These are phyloP conservation scores for Podospora pseudoanserina DNA, from an alignment of 495 filamentous ascomycete species.

Conservation along the genomic window DNA sequence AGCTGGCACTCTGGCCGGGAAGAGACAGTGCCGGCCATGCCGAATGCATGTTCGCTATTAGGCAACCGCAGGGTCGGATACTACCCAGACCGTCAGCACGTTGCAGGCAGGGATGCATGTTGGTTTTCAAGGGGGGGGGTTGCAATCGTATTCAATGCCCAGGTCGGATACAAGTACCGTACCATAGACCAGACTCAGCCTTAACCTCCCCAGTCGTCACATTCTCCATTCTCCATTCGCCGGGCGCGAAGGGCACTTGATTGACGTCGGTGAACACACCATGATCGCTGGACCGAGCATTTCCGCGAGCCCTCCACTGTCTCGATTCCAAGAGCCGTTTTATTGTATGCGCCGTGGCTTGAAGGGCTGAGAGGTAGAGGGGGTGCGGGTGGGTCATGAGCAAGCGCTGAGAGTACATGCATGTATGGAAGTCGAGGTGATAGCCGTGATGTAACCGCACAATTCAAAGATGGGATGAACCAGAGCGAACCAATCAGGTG, in stretches of 20 bases:
- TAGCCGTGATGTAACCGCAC: background rate
- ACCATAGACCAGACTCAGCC: background rate
- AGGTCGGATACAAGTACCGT: background rate
- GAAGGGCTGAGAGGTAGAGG: background rate
- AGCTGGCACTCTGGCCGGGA: background rate
- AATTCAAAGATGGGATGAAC: background rate
- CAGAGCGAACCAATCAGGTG: background rate
- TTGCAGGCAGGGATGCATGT: background rate
- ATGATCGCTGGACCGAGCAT: no score
- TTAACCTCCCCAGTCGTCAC: background rate
- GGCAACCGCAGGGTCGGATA: conserved; percentile 1
- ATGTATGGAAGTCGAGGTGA: background rate
- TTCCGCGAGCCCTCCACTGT: background rate
- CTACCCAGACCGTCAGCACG: conserved; percentile 2
- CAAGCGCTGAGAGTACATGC: no score
- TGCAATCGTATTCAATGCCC: background rate
- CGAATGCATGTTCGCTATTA: background rate
- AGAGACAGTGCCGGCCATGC: background rate
- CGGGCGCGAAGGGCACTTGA: no score
- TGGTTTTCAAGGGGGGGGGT: background rate
- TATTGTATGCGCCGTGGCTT: conserved; percentile 1
- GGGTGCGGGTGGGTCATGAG: background rate
- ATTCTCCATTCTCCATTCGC: background rate
- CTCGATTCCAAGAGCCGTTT: background rate
- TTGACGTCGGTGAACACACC: background rate